Percentiles rank a stretch among this genome's conserved stretches.
These are phyloP conservation scores for Psilocybe cubensis DNA, from an alignment of 768 basidiomycete genomes.

Conservation along the genomic window DNA sequence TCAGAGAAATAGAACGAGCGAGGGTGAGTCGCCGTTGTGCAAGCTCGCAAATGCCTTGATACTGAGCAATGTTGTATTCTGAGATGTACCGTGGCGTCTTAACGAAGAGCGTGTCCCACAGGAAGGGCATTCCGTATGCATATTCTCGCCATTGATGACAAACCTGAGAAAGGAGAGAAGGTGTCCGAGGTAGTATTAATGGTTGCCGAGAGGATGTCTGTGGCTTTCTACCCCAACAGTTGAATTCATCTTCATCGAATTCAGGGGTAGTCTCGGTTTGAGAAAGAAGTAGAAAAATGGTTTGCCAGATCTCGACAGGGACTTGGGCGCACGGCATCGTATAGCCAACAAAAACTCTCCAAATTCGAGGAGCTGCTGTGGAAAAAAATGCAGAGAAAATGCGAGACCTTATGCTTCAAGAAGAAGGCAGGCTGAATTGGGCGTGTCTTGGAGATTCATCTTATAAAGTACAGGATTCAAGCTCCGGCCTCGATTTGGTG, in stretches of 20 bases:
- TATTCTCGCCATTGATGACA: slow-evolving; percentile 13
- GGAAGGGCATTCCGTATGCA: slow-evolving; percentile 18
- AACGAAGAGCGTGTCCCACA: slow-evolving; percentile 18
- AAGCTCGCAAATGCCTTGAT: not conserved
- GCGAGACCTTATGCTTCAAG: no score
- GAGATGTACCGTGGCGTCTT: slow-evolving; percentile 1
- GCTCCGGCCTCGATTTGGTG: no score
- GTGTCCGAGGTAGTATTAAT: slow-evolving; percentile 12
- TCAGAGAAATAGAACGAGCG: slow-evolving; percentile 10
- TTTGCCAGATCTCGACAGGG: slow-evolving; percentile 21
- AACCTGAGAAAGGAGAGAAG: slow-evolving; percentile 15
- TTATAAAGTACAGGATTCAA: no score
- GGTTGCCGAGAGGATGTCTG: not conserved
- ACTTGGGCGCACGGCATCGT: not conserved
- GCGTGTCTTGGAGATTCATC: no score
- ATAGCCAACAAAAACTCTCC: no score
- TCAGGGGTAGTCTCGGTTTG: slow-evolving; percentile 5
- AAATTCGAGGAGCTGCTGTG: no score
- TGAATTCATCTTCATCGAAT: slow-evolving; percentile 10
- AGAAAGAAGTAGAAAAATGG: slow-evolving; percentile 12
- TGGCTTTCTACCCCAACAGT: slow-evolving; percentile 3
- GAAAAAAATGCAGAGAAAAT: no score
- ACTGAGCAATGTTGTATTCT: not conserved
- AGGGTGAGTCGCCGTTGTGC: slow-evolving; percentile 5
- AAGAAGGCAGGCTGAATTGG: no score